Evolutionary conservation across 306 rosid genomes (phyloP).

Genomic region (Pterocarpus santalinus): DNA sequence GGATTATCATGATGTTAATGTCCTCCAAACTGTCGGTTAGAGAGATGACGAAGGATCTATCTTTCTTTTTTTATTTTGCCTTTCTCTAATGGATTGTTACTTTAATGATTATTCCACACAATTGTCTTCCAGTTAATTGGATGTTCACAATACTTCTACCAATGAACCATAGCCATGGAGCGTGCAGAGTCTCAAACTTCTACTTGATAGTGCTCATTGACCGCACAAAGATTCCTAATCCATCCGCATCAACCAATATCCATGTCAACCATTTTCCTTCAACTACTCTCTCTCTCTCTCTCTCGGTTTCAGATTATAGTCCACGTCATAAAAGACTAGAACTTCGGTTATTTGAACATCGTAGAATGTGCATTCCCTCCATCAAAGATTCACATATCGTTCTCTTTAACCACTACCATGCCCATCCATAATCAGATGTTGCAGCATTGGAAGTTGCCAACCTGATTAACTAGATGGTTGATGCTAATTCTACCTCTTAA

Average conservation of each 20-base stretch:
- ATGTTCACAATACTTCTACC: conserved; percentile 16
- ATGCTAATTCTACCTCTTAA: too few relatives aligned
- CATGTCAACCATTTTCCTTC: conserved; percentile 22
- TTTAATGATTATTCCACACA: conserved; percentile 22
- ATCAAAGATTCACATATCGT: too few relatives aligned
- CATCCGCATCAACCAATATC: not conserved
- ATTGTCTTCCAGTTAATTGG: not conserved
- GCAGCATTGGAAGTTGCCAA: too few relatives aligned
- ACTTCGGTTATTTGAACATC: not conserved
- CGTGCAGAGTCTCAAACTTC: conserved; percentile 16
- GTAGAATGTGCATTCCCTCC: not conserved
- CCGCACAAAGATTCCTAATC: conserved; percentile 31
- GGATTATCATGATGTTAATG: too few relatives aligned
- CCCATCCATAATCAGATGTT: too few relatives aligned
- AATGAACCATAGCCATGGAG: conserved; percentile 16
- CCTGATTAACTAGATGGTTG: too few relatives aligned
- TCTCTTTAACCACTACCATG: too few relatives aligned
- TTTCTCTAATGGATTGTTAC: not conserved
- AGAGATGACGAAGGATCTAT: not conserved
- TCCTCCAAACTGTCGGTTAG: too few relatives aligned
- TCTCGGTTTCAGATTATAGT: conserved; percentile 3
- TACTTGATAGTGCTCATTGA: conserved; percentile 10
- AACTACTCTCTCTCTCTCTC: not conserved
- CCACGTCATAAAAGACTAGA: not conserved
- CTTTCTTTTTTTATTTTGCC: not conserved